These are phyloP conservation scores for Saccharomyces pastorianus DNA, from an alignment of 1,139 yeast genomes.

Conservation along the genomic window DNA sequence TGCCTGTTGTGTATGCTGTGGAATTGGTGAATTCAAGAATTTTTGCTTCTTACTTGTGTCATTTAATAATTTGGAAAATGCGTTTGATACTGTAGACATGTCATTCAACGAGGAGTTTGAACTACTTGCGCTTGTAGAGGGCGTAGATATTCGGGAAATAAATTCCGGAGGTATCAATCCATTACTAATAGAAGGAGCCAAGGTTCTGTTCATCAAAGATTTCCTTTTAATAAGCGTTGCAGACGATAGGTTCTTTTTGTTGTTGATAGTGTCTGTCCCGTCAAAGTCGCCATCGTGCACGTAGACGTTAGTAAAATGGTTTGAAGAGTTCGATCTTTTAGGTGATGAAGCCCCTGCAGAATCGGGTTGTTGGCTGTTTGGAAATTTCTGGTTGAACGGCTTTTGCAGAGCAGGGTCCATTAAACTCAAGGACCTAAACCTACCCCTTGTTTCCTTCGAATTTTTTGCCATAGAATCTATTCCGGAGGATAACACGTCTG, in stretches of 20 bases:
- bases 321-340: background rate
- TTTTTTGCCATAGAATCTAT: slow-evolving; percentile 3
- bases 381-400: slow-evolving; percentile 5
- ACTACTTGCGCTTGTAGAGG: slow-evolving; percentile 28
- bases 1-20: slow-evolving; percentile 11
- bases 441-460: slow-evolving; percentile 11
- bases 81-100: background rate
- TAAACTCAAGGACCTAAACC: slow-evolving; percentile 30
- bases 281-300: slow-evolving; percentile 31
- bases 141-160: slow-evolving; percentile 30
- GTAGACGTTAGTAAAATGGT: slow-evolving; percentile 26
- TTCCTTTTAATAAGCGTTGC: slow-evolving; percentile 8
- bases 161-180: slow-evolving; percentile 32
- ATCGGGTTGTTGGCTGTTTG: background rate
- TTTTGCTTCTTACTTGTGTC: background rate
- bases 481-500: slow-evolving; percentile 8
- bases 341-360: background rate
- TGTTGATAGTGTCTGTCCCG: slow-evolving; percentile 10
- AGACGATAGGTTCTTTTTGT: slow-evolving; percentile 3
- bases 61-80: slow-evolving; percentile 9
- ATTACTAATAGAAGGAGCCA: slow-evolving; percentile 4
- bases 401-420: slow-evolving; percentile 25
- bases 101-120: slow-evolving; percentile 26
- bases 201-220: slow-evolving; percentile 7
- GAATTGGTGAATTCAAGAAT: slow-evolving; percentile 15